Percentiles rank a stretch among this genome's conserved stretches.
phyloP scores from a whole-genome alignment of 2,329 filamentous ascomycete genomes.

The Gyromitra esculenta region DNA sequence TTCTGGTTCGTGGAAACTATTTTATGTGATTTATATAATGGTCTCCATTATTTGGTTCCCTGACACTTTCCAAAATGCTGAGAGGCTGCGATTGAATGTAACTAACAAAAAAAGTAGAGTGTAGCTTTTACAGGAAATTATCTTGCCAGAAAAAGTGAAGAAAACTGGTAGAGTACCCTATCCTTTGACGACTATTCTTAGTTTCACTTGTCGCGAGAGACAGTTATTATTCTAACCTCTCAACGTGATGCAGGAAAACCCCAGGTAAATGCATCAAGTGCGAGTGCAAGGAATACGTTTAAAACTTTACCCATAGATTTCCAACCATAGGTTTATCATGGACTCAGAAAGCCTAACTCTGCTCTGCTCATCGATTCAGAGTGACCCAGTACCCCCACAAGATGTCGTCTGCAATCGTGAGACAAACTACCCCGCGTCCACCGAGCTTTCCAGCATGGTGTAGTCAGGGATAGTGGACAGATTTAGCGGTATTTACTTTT shows the following conservation, averaged over 20 bases:
- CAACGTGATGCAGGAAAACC: neutral
- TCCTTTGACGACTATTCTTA: neutral
- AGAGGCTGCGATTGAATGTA: neutral
- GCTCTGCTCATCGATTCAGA: neutral
- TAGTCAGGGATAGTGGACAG: conserved; percentile 17
- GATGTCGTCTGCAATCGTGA: conserved; percentile 19
- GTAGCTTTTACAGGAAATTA: neutral
- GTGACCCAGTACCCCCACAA: neutral
- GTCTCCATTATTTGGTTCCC: neutral
- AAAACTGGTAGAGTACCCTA: neutral
- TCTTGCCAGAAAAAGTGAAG: neutral
- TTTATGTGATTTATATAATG: neutral
- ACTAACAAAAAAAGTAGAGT: neutral
- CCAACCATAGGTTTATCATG: neutral
- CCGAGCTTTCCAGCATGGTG: conserved; percentile 21
- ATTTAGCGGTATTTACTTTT: conserved; percentile 21
- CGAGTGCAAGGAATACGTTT: neutral
- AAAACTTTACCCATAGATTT: neutral
- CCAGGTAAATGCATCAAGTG: neutral
- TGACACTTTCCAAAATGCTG: neutral
- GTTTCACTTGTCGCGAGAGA: neutral
- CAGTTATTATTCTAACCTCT: neutral
- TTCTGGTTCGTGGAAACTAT: neutral
- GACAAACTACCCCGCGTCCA: conserved; percentile 34
- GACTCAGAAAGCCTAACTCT: neutral